Base-by-base conservation (phyloP, 768 basidiomycete species). In the Hortiboletus campestris region DNA sequence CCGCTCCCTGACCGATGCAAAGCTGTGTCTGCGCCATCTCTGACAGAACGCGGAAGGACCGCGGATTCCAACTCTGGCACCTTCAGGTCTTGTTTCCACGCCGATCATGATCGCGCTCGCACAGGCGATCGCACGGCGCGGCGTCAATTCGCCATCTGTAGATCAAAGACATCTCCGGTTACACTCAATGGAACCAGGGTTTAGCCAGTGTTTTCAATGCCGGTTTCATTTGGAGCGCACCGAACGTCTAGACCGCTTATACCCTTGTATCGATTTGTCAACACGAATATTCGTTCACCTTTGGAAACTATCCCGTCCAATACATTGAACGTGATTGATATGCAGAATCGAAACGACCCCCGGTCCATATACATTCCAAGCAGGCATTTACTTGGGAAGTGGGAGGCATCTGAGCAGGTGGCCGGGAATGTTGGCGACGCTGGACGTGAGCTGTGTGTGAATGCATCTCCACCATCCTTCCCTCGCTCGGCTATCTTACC, bases 91-190 rank as follows among this genome's bases (percentile, higher is more conserved):
- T 55, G 42, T 54, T 43, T 56, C 35, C 51, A 49, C 39, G 35
- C 36, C 66, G 67, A 67, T 68, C 65, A 47, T 40, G 65, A 67
- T 66, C 65, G 56, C 34, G n/a, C 43, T 6, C 13, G 46, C 35
- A 32, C 13, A 38, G 49, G 12, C 8, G 59, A 49, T 55, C 51
- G 49, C 51, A 53, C 55, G 46, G 46, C 48, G 17, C 46, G 31
- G 46, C 53, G 43, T 31, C 61, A 56, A 46, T 44, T 29, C 25
- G 12, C 35, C 40, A 53, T 49, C 42, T 56, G 56, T 45, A 64
- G 64, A 67, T 65, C 44, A 48, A 28, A 32, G 40, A 46, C 58
- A 46, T 56, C 41, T 54, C 49, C 46, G 40, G 41, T 43, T 22
- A 41, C 32, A 19, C 40, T 51, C 38, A 14, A 14, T 34, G 49